Base-by-base conservation (phyloP, 2,329 filamentous ascomycete species). In the Thelonectria discophora region DNA sequence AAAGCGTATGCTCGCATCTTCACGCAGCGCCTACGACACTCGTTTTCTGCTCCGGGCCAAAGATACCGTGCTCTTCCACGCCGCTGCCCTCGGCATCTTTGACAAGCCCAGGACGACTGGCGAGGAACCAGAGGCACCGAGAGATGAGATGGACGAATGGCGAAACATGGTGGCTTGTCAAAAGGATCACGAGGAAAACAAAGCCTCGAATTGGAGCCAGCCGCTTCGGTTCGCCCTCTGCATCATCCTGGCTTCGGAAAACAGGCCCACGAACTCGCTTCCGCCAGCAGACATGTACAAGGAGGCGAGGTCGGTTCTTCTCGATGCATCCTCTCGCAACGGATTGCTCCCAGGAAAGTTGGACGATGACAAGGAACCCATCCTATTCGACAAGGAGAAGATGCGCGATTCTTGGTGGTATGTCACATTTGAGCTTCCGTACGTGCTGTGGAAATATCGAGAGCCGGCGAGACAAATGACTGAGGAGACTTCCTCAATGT, bases 1-100 rank as follows among this genome's bases (percentile, higher is more conserved):
- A 13, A 53, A 53, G 37, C 50, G 50, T 20, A 53, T 53, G 50
- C 11, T 53, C 12, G 50, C 50, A 10, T 37, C 43, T 12, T 53
- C 50, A n/a, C 50, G 50, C n/a, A 53, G 50, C 30, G 37, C 50
- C 3, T 37, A 37, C 2, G 37, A 53, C 6, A 53, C 8, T 21
- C 50, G 50, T 21, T 53, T 53, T 18, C 50, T 42, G 7, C 50
- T 53, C n/a, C 50, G 50, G 5, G 30, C 32, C 8, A 53, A 42
- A 17, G 50, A 53, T 27, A 37, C 50, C 30, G 5, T 21, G 5
- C 37, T 53, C 6, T 53, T 53, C 18, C 50, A 43, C n/a, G n/a
- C 18, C 5, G 43, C 43, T 37, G 50, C 43, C 3, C 50, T 24
- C 5, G 32, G 32, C 7, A 13, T 53, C 12, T 53, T 53, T 43